These are phyloP conservation scores for Rhodamnia argentea DNA, from an alignment of 345 rosid species.

Conservation along the genomic window DNA sequence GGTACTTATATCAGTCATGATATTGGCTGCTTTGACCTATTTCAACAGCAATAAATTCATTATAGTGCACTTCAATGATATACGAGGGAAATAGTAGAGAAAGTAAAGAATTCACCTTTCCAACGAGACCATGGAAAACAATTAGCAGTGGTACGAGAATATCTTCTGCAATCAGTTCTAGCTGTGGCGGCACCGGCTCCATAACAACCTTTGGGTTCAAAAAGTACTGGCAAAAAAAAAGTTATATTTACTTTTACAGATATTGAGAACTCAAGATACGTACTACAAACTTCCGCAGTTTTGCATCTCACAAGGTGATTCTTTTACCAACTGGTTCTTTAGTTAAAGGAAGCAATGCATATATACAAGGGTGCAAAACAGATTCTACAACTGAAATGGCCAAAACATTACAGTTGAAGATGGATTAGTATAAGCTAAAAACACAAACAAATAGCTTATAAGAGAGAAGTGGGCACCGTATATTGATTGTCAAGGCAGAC, in stretches of 20 bases:
- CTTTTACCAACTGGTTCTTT: neutral
- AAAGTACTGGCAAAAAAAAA: constrained; percentile 48
- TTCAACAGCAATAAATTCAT: constrained; percentile 16
- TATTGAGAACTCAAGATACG: neutral
- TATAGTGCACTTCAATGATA: neutral
- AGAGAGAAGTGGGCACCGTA: neutral
- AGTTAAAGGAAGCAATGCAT: neutral
- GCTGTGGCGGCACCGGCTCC: constrained; percentile 80
- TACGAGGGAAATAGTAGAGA: neutral
- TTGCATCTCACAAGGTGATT: neutral
- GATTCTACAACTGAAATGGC: neutral
- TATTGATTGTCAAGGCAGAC: neutral
- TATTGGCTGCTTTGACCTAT: constrained; percentile 38
- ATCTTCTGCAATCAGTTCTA: constrained; percentile 55
- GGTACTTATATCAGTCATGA: constrained; percentile 25
- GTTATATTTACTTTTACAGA: neutral
- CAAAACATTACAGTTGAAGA: neutral
- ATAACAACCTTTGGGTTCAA: constrained; percentile 66
- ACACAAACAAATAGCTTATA: neutral
- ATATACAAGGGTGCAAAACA: neutral
- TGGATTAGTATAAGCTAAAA: neutral
- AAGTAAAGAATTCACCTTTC: constrained; percentile 38
- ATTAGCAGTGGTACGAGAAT: constrained; percentile 59
- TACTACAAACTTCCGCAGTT: neutral
- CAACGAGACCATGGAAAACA: constrained; percentile 43